These are phyloP conservation scores for Solanum bulbocastanum DNA, from an alignment of 257 asterid genomes.

Conservation along the genomic window DNA sequence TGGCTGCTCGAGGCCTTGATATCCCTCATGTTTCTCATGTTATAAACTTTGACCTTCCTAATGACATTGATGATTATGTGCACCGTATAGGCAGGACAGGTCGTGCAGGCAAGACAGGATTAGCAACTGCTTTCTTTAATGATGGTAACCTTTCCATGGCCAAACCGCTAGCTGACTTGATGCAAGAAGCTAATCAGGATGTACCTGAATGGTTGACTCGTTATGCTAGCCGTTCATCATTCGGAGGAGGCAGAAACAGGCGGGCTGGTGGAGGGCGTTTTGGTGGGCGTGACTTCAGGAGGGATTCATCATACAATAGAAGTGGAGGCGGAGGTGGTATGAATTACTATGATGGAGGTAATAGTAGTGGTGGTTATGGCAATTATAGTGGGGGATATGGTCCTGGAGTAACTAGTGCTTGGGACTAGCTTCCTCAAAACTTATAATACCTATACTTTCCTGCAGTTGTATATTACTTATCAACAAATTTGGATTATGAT, in stretches of 20 bases:
- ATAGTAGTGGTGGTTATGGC: conserved; percentile 22
- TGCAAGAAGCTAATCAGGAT: conserved; percentile 82
- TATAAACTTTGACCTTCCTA: conserved; percentile 79
- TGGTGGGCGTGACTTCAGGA: conserved; percentile 73
- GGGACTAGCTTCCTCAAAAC: conserved; percentile 31
- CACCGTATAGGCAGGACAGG: conserved; percentile 90
- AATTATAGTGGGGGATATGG: conserved; percentile 33
- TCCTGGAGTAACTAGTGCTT: conserved; percentile 44
- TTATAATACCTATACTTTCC: neutral
- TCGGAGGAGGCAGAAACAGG: conserved; percentile 38
- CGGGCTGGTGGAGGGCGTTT: conserved; percentile 69
- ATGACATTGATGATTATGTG: conserved; percentile 77
- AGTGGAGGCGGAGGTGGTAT: conserved; percentile 28
- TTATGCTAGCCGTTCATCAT: conserved; percentile 50
- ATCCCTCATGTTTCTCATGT: conserved; percentile 81
- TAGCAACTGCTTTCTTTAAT: conserved; percentile 84
- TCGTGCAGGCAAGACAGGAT: conserved; percentile 81
- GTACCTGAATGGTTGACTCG: conserved; percentile 84
- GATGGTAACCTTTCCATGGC: conserved; percentile 61
- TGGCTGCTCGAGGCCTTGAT: conserved; percentile 93
- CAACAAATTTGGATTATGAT: neutral
- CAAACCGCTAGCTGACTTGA: conserved; percentile 54
- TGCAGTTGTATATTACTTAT: neutral
- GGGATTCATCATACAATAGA: conserved; percentile 33
- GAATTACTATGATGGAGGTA: conserved; percentile 25